A percentile compares a stretch with the other conserved stretches of the same genome.
Conservation (phyloP, 2,329 filamentous ascomycete species). For the Alternaria sp. region DNA sequence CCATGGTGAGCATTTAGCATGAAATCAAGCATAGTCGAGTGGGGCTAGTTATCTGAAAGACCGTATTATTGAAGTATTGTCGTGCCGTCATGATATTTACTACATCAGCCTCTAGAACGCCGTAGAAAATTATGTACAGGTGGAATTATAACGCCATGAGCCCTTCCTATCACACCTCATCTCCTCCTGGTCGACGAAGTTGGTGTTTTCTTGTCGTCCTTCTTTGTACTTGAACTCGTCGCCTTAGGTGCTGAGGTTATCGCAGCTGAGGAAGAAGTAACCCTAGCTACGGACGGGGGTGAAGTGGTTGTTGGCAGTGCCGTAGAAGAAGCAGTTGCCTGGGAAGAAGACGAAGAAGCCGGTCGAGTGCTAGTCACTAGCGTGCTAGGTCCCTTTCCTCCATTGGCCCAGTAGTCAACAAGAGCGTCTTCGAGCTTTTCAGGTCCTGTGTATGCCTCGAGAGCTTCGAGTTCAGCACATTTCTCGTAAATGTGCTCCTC, state of each 20-base stretch:
- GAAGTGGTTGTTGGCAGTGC: neutral
- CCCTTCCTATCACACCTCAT: neutral
- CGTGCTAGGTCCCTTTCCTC: conserved; percentile 25
- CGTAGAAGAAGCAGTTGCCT: neutral
- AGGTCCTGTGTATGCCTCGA: conserved; percentile 43
- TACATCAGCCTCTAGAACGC: neutral
- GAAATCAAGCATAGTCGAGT: too few species aligned
- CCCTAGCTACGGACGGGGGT: neutral
- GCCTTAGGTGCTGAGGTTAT: conserved; percentile 12
- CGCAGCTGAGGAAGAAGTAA: neutral
- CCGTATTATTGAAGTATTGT: neutral
- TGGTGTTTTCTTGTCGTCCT: conserved; percentile 12
- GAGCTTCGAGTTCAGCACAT: conserved; percentile 33
- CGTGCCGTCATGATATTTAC: conserved; percentile 2
- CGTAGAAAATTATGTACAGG: neutral
- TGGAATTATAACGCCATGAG: neutral
- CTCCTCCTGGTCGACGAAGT: conserved; percentile 13
- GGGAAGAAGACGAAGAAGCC: neutral
- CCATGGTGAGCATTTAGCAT: neutral
- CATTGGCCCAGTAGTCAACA: conserved; percentile 39
- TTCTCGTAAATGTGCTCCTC: conserved; percentile 33
- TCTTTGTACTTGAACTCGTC: conserved; percentile 14
- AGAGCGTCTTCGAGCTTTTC: conserved; percentile 38
- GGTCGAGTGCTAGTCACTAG: conserved; percentile 20
- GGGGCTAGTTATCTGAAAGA: neutral